Percentiles rank a stretch among this genome's conserved stretches.
Conservation (phyloP, 2,329 filamentous ascomycete species). For the Talaromyces piceae region DNA sequence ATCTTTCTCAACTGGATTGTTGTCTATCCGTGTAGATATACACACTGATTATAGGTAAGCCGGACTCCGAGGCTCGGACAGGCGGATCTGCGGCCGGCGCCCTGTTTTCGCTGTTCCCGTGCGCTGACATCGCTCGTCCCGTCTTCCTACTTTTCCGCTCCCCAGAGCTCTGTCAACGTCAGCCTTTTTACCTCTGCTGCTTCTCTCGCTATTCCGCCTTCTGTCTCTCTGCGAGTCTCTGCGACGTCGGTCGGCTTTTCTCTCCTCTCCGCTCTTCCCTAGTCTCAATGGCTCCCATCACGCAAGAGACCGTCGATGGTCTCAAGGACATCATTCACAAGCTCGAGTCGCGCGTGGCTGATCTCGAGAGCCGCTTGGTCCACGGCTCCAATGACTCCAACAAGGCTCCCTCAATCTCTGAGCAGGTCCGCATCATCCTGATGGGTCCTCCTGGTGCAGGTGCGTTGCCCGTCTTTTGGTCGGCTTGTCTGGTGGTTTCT, state of each 20-base stretch:
- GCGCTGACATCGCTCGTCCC: neutral
- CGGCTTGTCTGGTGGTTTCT: conserved; percentile 14
- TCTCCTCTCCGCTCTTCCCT: conserved; percentile 1
- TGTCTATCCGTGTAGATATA: too few relatives aligned
- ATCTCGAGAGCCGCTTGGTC: conserved; percentile 67
- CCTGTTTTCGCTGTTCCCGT: conserved; percentile 1
- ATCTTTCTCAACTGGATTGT: too few relatives aligned
- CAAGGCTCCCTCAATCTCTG: conserved; percentile 40
- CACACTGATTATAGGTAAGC: neutral
- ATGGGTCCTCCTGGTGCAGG: conserved; percentile 97
- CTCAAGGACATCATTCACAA: conserved; percentile 76
- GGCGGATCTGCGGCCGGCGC: neutral
- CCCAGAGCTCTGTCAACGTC: neutral
- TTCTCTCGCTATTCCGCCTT: conserved; percentile 1
- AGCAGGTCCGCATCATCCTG: conserved; percentile 87
- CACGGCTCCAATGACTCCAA: conserved; percentile 44
- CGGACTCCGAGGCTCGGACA: neutral
- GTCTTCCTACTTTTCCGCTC: neutral
- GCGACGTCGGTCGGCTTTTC: too few relatives aligned
- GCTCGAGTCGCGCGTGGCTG: conserved; percentile 78
- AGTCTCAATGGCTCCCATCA: conserved; percentile 70
- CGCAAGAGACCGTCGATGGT: conserved; percentile 69
- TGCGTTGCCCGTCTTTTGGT: conserved; percentile 39
- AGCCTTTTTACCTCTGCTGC: neutral
- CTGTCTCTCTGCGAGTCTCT: too few relatives aligned